phyloP scores from a whole-genome alignment of 228 moss, liverwort and hornwort species.

The Sphagnum fallax region DNA sequence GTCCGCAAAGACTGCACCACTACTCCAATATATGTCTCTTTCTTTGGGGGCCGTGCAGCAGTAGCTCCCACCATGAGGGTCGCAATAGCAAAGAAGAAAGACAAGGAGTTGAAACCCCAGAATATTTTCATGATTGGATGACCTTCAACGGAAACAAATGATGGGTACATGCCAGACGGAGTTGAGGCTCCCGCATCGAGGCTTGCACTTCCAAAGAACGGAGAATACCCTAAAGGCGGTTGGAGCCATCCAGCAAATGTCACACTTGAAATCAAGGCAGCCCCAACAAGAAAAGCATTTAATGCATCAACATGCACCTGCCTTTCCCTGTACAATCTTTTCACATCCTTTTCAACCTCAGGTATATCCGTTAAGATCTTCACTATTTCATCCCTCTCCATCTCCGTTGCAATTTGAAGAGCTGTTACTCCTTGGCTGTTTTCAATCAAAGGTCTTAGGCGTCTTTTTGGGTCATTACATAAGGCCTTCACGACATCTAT shows the following conservation, averaged over 20 bases:
- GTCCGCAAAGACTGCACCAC: no score
- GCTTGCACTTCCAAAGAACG: neutral
- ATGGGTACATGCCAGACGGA: neutral
- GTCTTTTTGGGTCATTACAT: no score
- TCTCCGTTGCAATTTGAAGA: neutral
- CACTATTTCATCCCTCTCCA: neutral
- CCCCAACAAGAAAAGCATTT: slow-evolving; percentile 12
- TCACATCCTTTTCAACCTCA: neutral
- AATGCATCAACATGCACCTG: slow-evolving; percentile 8
- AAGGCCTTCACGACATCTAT: no score
- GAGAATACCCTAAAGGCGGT: neutral
- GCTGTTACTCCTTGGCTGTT: neutral
- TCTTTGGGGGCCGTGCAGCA: no score
- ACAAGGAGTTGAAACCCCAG: slow-evolving; percentile 3
- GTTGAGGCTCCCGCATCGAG: neutral
- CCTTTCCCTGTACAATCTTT: slow-evolving; percentile 5
- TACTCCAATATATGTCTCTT: no score
- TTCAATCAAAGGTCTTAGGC: no score
- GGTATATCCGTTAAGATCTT: no score
- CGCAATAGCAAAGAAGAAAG: slow-evolving; percentile 11
- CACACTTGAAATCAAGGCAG: slow-evolving; percentile 3
- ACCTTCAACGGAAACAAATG: neutral
- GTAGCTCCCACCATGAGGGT: slow-evolving; percentile 1
- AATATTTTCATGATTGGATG: neutral
- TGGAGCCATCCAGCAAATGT: slow-evolving; percentile 5